Percentiles rank a stretch among this genome's conserved stretches.
These are phyloP conservation scores for Sugiyamaella neomexicana DNA, from an alignment of 1,139 yeast genomes.

Conservation along the genomic window DNA sequence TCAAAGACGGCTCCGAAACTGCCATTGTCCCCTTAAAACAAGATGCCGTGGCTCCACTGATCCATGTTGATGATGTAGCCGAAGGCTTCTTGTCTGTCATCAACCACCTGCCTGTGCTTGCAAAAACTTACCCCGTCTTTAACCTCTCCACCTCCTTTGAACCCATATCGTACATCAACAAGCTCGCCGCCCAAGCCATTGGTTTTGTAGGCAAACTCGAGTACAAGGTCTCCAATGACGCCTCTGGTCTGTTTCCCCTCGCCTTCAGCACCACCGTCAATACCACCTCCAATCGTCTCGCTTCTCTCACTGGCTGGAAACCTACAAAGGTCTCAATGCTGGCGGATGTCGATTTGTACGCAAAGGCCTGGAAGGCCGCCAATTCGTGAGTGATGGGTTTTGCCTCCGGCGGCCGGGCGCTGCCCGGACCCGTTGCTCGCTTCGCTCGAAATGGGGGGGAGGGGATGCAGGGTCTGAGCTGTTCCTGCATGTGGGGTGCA, in stretches of 20 bases:
- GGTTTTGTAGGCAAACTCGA: constrained; percentile 19
- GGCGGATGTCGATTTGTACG: constrained; percentile 21
- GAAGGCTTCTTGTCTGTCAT: constrained; percentile 12
- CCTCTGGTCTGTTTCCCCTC: constrained; percentile 9
- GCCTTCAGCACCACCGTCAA: constrained; percentile 20
- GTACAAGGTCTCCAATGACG: constrained; percentile 13
- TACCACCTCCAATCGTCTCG: constrained; percentile 11
- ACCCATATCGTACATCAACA: constrained; percentile 3
- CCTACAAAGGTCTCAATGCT: constrained; percentile 18
- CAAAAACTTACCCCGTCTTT: constrained; percentile 17
- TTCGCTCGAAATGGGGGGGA: background rate
- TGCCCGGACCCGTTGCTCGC: constrained; percentile 2
- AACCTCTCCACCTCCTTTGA: constrained; percentile 17
- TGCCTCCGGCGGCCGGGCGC: constrained; percentile 3
- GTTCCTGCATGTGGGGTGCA: too few relatives aligned
- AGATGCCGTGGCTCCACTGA: constrained; percentile 4
- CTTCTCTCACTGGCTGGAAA: constrained; percentile 16
- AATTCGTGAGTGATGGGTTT: background rate
- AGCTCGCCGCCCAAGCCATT: constrained; percentile 14
- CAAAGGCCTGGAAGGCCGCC: constrained; percentile 17
- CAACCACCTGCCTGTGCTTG: constrained; percentile 13
- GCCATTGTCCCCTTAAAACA: constrained; percentile 12
- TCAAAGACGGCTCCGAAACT: background rate
- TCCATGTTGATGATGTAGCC: constrained; percentile 21
- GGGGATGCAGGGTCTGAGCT: too few relatives aligned